Evolutionary conservation across 2,329 filamentous ascomycete genomes (phyloP).

Genomic region (Trichophyton mentagrophytes): DNA sequence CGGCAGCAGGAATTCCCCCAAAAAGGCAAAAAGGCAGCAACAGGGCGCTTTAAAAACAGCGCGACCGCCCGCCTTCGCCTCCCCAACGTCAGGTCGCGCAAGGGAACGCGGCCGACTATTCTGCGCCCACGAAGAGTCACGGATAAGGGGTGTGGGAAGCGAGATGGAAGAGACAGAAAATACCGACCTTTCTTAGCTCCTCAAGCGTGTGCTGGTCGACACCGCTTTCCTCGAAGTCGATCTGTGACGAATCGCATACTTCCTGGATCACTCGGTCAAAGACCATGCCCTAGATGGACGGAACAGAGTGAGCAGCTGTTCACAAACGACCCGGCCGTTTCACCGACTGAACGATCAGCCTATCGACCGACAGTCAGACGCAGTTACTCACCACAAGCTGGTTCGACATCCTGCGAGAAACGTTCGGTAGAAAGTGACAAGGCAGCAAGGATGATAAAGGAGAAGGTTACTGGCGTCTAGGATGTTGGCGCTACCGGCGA

Average conservation of each 20-base stretch:
- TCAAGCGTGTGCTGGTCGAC: slow-evolving; percentile 77
- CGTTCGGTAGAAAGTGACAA: not conserved
- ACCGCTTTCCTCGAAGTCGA: slow-evolving; percentile 94
- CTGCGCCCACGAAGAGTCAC: not conserved
- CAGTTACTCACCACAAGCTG: slow-evolving; percentile 35
- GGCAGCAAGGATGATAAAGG: not conserved
- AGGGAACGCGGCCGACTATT: not conserved
- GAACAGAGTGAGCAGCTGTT: not conserved
- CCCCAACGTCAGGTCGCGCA: slow-evolving; percentile 35
- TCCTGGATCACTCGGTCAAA: slow-evolving; percentile 86
- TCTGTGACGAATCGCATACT: slow-evolving; percentile 79
- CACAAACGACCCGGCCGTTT: not conserved
- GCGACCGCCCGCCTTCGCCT: slow-evolving; percentile 25
- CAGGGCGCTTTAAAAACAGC: slow-evolving; percentile 25
- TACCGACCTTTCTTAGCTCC: slow-evolving; percentile 71
- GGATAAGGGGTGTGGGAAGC: not conserved
- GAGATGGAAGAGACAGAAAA: not conserved
- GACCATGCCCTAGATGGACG: slow-evolving; percentile 49
- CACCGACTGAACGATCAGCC: not conserved
- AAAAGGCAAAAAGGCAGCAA: slow-evolving; percentile 16
- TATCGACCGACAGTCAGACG: not conserved
- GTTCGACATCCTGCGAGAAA: slow-evolving; percentile 31
- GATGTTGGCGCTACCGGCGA: not conserved
- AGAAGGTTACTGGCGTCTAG: slow-evolving; percentile 1
- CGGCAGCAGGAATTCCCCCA: slow-evolving; percentile 20